phyloP scores from a whole-genome alignment of 805 yeast genomes.

The Pichia nakasei region DNA sequence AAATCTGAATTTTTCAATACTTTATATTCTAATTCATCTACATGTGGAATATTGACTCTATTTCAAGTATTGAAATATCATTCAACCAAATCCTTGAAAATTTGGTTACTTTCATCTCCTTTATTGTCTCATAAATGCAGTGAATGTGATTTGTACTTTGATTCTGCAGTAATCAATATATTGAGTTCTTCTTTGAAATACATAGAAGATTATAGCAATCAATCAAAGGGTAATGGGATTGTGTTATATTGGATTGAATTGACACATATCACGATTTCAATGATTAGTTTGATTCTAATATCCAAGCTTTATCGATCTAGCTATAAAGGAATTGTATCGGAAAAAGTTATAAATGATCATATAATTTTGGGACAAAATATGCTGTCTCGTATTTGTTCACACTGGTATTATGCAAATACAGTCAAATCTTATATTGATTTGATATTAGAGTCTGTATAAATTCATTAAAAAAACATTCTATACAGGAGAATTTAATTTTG shows the following conservation, averaged over 20 bases:
- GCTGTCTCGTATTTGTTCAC: background rate
- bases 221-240: background rate
- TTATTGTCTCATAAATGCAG: constrained; percentile 12
- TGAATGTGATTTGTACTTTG: constrained; percentile 2
- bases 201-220: background rate
- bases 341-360: background rate
- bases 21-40: constrained; percentile 2
- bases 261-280: constrained; percentile 1
- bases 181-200: background rate
- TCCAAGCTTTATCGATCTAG: background rate
- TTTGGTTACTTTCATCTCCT: constrained; percentile 11
- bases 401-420: constrained; percentile 1
- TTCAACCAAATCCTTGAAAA: background rate
- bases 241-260: background rate
- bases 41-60: constrained; percentile 7
- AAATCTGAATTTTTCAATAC: constrained; percentile 3
- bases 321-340: background rate
- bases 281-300: background rate
- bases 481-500: too few relatives aligned
- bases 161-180: background rate
- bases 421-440: constrained; percentile 1
- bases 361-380: background rate
- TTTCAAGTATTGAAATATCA: background rate
- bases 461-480: background rate
- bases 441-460: background rate